Percentiles rank a stretch among this genome's conserved stretches.
phyloP scores from a whole-genome alignment of 1,284 basidiomycete genomes.

The Trametes polyzona region DNA sequence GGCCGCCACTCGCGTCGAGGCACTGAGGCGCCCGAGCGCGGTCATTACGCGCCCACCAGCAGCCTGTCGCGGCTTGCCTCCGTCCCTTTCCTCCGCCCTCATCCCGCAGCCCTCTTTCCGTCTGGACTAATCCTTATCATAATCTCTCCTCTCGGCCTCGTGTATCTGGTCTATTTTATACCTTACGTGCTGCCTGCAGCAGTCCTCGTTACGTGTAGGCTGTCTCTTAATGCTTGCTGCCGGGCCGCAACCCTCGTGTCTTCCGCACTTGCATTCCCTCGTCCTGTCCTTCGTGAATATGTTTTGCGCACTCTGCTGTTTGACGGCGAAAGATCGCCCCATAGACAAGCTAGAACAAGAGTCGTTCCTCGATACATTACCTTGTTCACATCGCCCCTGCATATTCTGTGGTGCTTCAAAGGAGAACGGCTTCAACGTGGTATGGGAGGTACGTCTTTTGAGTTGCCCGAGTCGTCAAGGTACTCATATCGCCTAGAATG shows the following conservation, averaged over 20 bases:
- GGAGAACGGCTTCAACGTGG: conserved; percentile 61
- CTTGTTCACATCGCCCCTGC: conserved; percentile 33
- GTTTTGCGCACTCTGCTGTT: background rate
- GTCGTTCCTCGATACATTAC: conserved; percentile 10
- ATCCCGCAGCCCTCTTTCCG: background rate
- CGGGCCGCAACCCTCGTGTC: conserved; percentile 1
- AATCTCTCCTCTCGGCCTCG: background rate
- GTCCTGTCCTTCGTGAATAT: conserved; percentile 1
- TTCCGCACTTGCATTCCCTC: background rate
- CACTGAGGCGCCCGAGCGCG: background rate
- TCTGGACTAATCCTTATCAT: background rate
- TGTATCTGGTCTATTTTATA: background rate
- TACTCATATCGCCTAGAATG: conserved; percentile 46
- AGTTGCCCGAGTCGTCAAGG: background rate
- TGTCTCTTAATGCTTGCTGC: background rate
- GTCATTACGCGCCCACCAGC: background rate
- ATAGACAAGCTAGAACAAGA: conserved; percentile 17
- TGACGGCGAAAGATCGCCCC: background rate
- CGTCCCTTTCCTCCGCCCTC: background rate
- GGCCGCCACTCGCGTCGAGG: background rate
- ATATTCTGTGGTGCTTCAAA: conserved; percentile 59
- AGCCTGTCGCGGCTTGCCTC: background rate
- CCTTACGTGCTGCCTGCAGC: background rate
- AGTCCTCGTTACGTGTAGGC: background rate
- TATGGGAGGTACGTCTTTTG: conserved; percentile 54